Base-by-base conservation (phyloP, 2,329 filamentous ascomycete genomes). In the Nemania abortiva region DNA sequence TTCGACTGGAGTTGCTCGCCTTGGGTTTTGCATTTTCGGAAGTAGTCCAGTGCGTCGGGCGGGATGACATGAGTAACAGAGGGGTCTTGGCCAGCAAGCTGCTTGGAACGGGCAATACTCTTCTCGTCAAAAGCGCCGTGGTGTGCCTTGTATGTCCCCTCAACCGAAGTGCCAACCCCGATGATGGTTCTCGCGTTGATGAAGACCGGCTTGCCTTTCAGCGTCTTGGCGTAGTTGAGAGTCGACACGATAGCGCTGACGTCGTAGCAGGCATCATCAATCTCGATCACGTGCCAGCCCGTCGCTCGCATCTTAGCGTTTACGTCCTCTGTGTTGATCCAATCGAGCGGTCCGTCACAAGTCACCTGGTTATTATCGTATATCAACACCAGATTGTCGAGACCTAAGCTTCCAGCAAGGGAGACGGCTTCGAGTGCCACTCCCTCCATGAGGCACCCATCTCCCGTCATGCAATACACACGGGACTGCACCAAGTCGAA, bases 301-400 rank as follows among this genome's bases (percentile, higher is more conserved):
- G 77, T 83, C 0, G 86, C 85, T 6, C 79, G 74, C 85, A 88
- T 87, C 76, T 88, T 88, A 2, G 79, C 77, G 66, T 88, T 87
- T 56, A 87, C 78, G 66, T 88, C 85, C 72, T 89, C 86, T 5
- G 68, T 70, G 54, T 67, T 67, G 9, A 55, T 57, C 50, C 86
- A 74, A 60, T 87, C 84, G 0, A 88, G 82, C 0, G 82, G 82
- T 1, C 87, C 86, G 63, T 88, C 86, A 65, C 86, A 88, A 5
- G 86, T 88, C 39, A 89, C 81, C 67, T 86, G 83, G 74, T 89
- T 88, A 74, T 89, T 88, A 73, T 89, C 87, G 68, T 88, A 88
- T 22, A 88, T 84, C 15, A 88, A 74, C 0, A 82, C 83, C 18
- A 89, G 75, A 74, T 88, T 88, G 73, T 86, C 83, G 2, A 89